Percentiles rank a stretch among this genome's conserved stretches.
These are phyloP conservation scores for Apiosordaria backusii DNA, from an alignment of 495 filamentous ascomycete genomes.

Conservation along the genomic window DNA sequence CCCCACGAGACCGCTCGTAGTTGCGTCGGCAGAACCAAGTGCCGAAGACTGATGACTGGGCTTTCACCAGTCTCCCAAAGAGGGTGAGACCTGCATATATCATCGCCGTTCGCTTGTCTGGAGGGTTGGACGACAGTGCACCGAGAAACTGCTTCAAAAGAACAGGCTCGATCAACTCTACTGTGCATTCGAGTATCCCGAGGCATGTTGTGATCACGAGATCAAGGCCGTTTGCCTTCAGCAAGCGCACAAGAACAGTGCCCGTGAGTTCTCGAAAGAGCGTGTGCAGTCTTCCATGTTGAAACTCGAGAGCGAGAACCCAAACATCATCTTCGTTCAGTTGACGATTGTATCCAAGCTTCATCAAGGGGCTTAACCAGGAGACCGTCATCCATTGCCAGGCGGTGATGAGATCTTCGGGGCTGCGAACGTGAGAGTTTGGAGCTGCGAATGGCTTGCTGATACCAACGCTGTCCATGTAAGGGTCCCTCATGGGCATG, in stretches of 20 bases:
- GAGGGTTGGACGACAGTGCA: conserved; percentile 55
- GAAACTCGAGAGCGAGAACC: conserved; percentile 69
- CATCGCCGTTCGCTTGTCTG: conserved; percentile 53
- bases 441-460: conserved; percentile 55
- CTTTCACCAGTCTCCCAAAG: conserved; percentile 54
- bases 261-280: conserved; percentile 70
- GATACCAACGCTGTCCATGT: conserved; percentile 57
- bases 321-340: conserved; percentile 77
- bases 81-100: conserved; percentile 64
- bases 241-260: conserved; percentile 62
- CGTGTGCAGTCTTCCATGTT: conserved; percentile 66
- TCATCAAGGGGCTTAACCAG: conserved; percentile 75
- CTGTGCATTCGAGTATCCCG: conserved; percentile 57
- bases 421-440: conserved; percentile 61
- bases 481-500: conserved; percentile 69
- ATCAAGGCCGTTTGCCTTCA: conserved; percentile 73
- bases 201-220: conserved; percentile 62
- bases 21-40: conserved; percentile 69
- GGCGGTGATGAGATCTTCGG: conserved; percentile 74
- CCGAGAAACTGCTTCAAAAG: conserved; percentile 68
- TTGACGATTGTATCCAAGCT: conserved; percentile 55
- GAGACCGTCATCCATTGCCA: conserved; percentile 83
- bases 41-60: conserved; percentile 64
- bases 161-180: conserved; percentile 63
- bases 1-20: conserved; percentile 76